These are phyloP conservation scores for Pseudogymnoascus sp. DNA, from an alignment of 2,329 filamentous ascomycete species.

Conservation along the genomic window DNA sequence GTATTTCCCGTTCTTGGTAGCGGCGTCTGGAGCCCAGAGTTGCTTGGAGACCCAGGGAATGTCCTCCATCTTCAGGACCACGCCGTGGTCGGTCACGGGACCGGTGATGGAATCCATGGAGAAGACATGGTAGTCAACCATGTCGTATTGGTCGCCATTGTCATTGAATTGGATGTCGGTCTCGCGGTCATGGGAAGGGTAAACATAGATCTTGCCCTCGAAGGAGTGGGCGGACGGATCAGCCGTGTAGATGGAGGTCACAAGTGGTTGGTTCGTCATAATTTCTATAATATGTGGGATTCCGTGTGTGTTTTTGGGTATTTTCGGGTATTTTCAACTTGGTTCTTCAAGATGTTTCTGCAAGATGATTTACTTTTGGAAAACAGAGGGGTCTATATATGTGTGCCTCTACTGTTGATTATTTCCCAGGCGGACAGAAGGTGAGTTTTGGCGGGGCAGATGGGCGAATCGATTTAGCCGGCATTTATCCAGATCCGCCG, in stretches of 20 bases:
- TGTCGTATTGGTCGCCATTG: slow-evolving; percentile 78
- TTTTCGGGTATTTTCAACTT: background rate
- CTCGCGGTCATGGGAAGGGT: slow-evolving; percentile 72
- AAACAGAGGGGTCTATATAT: background rate
- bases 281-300: background rate
- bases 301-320: background rate
- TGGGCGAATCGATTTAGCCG: background rate
- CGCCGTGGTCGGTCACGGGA: slow-evolving; percentile 63
- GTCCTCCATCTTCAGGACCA: slow-evolving; percentile 55
- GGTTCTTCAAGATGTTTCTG: background rate
- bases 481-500: slow-evolving; percentile 5
- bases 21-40: slow-evolving; percentile 73
- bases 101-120: slow-evolving; percentile 45
- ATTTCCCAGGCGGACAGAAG: background rate
- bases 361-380: background rate
- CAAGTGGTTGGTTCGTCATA: slow-evolving; percentile 42
- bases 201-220: slow-evolving; percentile 66
- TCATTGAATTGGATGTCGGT: slow-evolving; percentile 69
- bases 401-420: background rate
- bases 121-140: slow-evolving; percentile 74
- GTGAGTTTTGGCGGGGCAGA: slow-evolving; percentile 1
- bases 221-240: slow-evolving; percentile 77
- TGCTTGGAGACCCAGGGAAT: slow-evolving; percentile 73
- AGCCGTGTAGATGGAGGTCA: slow-evolving; percentile 69
- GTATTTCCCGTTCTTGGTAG: slow-evolving; percentile 59